phyloP scores from a whole-genome alignment of 306 rosid genomes.

The Canavalia ensiformis region DNA sequence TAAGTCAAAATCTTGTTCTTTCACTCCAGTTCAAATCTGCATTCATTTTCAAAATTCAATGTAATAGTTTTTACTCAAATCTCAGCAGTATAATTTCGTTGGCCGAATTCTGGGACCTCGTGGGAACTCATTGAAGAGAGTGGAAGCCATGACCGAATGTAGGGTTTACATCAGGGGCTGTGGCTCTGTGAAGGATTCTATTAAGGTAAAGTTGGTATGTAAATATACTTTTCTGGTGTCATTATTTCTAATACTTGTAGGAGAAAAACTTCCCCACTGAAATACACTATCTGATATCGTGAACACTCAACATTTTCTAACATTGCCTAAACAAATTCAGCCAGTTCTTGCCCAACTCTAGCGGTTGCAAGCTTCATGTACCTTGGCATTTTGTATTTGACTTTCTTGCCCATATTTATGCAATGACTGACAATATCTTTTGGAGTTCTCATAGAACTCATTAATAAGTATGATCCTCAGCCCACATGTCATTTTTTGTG shows the following conservation, averaged over 20 bases:
- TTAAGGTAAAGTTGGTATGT: conserved; percentile 66
- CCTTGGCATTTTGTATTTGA: conserved; percentile 32
- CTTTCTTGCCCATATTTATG: not conserved
- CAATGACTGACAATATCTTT: not conserved
- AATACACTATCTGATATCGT: not conserved
- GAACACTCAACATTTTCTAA: not conserved
- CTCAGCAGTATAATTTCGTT: conserved; percentile 90
- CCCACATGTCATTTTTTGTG: not conserved
- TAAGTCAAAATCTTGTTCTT: conserved; percentile 53
- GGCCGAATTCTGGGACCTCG: conserved; percentile 97
- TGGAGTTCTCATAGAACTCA: conserved; percentile 9
- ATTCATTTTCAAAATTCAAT: conserved; percentile 35
- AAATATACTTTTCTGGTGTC: not conserved
- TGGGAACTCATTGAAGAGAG: conserved; percentile 93
- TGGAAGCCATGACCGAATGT: conserved; percentile 92
- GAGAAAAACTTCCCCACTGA: not conserved
- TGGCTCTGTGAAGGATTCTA: conserved; percentile 91
- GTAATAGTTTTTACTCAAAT: conserved; percentile 48
- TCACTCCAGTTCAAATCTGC: conserved; percentile 17
- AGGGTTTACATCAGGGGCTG: conserved; percentile 92
- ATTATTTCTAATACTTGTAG: not conserved
- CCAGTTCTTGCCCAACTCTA: conserved; percentile 2
- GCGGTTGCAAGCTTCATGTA: conserved; percentile 2
- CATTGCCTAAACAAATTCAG: not conserved
- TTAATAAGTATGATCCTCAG: not conserved